A percentile compares a stretch with the other conserved stretches of the same genome.
phyloP scores from a whole-genome alignment of 306 rosid genomes.

The Alnus glutinosa region DNA sequence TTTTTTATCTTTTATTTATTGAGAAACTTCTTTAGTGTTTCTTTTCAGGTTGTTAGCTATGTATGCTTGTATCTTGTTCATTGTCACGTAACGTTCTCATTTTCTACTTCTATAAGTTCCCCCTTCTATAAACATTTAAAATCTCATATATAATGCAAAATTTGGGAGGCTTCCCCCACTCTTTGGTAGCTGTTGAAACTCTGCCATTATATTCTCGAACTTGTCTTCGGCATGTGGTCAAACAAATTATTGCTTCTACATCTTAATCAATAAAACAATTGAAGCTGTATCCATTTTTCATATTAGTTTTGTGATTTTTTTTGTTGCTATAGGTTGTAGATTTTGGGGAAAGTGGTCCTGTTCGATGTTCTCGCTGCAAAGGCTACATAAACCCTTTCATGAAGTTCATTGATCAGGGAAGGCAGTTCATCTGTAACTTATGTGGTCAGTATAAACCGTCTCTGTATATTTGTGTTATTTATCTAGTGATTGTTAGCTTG shows the following conservation, averaged over 20 bases:
- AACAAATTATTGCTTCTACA: not conserved
- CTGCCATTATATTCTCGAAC: not conserved
- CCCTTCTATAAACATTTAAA: not conserved
- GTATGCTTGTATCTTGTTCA: not conserved
- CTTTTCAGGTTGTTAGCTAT: not conserved
- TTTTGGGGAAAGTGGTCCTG: conserved; percentile 98
- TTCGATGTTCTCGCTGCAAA: conserved; percentile 97
- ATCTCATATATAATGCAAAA: not conserved
- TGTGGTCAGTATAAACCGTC: conserved; percentile 72
- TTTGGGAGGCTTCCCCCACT: not conserved
- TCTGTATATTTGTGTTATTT: conserved; percentile 5
- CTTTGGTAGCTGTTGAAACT: not conserved
- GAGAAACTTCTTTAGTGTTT: not conserved
- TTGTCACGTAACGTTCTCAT: not conserved
- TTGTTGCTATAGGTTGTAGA: conserved; percentile 73
- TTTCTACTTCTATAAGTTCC: not conserved
- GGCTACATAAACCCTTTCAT: conserved; percentile 95
- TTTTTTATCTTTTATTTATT: not conserved
- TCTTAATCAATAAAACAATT: conserved; percentile 5
- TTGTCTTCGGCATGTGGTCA: not conserved
- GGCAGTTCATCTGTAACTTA: conserved; percentile 88
- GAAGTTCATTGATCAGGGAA: conserved; percentile 97
- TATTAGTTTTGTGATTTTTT: conserved; percentile 2
- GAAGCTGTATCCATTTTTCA: not conserved
- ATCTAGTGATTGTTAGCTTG: conserved; percentile 9